phyloP scores from a whole-genome alignment of 164 flowering plant species.

The Dillenia turbinata region DNA sequence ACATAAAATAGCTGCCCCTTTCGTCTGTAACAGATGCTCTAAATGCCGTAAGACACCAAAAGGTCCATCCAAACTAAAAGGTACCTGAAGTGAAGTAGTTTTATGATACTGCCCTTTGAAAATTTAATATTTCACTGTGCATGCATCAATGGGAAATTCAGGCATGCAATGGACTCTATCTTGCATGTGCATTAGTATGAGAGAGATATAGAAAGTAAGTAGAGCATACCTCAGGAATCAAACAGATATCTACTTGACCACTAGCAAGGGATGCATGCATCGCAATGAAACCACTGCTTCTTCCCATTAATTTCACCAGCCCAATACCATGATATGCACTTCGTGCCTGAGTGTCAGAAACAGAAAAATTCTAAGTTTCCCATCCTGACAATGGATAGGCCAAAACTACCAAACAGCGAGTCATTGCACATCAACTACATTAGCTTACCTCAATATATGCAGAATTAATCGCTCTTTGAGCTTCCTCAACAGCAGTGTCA shows the following conservation, averaged over 20 bases:
- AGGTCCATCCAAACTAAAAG: constrained; percentile 34
- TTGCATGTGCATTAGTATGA: neutral
- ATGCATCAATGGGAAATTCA: no score
- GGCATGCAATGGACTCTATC: no score
- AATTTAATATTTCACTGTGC: no score
- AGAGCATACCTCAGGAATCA: constrained; percentile 40
- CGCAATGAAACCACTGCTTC: constrained; percentile 49
- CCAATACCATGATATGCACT: constrained; percentile 50
- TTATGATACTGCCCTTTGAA: neutral
- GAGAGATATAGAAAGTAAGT: neutral
- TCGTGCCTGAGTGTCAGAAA: constrained; percentile 26
- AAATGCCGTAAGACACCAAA: constrained; percentile 36
- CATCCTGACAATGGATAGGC: neutral
- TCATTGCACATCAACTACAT: neutral
- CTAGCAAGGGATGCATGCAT: constrained; percentile 51
- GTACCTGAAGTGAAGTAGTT: constrained; percentile 19
- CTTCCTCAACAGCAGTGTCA: constrained; percentile 51
- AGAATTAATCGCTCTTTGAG: constrained; percentile 48
- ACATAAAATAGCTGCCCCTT: constrained; percentile 48
- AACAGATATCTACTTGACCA: constrained; percentile 42
- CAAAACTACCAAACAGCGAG: neutral
- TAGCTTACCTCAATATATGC: constrained; percentile 42
- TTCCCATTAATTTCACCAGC: constrained; percentile 45
- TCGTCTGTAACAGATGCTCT: constrained; percentile 31
- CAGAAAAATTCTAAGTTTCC: neutral